Conservation (phyloP, 176 grass and related monocot species). For the Saccharum spontaneum region DNA sequence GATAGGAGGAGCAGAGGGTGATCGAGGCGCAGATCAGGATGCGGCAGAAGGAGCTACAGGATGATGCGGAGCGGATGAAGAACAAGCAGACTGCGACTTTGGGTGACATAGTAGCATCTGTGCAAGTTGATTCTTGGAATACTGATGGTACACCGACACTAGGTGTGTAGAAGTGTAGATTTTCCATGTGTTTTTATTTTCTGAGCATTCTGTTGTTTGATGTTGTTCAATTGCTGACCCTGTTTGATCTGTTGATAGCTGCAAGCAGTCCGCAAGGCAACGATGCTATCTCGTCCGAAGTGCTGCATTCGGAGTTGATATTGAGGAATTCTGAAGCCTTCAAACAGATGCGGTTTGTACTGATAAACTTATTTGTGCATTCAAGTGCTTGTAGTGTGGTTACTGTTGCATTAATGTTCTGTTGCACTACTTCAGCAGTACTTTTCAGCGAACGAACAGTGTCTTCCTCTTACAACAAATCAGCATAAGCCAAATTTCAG, state of each 20-base stretch:
- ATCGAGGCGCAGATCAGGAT: constrained; percentile 96
- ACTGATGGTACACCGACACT: constrained; percentile 26
- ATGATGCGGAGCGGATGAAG: constrained; percentile 64
- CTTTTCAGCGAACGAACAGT: no score
- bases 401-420: background rate
- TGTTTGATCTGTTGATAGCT: constrained; percentile 38
- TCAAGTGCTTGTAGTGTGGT: background rate
- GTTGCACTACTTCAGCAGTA: no score
- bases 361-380: background rate
- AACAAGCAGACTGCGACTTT: constrained; percentile 50
- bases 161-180: constrained; percentile 27
- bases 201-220: background rate
- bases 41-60: constrained; percentile 81
- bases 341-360: constrained; percentile 45
- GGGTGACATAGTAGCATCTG: background rate
- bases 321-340: constrained; percentile 37
- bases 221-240: background rate
- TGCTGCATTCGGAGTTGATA: constrained; percentile 36
- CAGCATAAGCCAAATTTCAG: no score
- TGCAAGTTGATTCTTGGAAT: constrained; percentile 37
- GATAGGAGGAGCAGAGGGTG: constrained; percentile 94
- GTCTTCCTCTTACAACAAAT: no score
- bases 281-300: constrained; percentile 44
- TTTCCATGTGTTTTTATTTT: background rate
- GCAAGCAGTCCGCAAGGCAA: constrained; percentile 21